Conservation (phyloP, 2,329 filamentous ascomycete species). For the Elsinoe australis region DNA sequence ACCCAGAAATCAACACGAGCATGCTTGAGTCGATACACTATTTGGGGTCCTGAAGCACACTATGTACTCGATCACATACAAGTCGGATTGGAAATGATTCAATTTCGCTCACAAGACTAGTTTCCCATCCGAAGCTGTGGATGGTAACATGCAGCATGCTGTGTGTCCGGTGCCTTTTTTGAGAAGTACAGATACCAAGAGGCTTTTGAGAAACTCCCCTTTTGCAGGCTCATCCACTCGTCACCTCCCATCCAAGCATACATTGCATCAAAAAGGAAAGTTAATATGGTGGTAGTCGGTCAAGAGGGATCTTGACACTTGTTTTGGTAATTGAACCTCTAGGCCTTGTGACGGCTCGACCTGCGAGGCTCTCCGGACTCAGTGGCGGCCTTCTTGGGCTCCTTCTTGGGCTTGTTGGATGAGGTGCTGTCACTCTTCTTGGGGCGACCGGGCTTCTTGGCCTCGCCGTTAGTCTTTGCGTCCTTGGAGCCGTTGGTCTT, state of each 20-base stretch:
- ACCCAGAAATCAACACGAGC: constrained; percentile 26
- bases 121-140: constrained; percentile 11
- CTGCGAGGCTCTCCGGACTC: constrained; percentile 42
- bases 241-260: no score
- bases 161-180: background rate
- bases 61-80: no score
- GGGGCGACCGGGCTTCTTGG: constrained; percentile 38
- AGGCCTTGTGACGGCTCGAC: constrained; percentile 35
- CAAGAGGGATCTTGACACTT: no score
- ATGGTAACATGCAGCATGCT: constrained; percentile 8
- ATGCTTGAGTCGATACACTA: constrained; percentile 6
- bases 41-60: background rate
- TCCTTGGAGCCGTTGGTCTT: constrained; percentile 32
- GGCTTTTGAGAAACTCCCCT: background rate
- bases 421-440: constrained; percentile 32
- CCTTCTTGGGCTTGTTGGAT: constrained; percentile 35
- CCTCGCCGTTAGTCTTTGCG: constrained; percentile 31
- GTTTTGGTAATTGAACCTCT: background rate
- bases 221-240: background rate
- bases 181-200: background rate
- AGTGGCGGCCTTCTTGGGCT: constrained; percentile 44
- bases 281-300: no score
- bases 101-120: constrained; percentile 10
- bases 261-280: no score
- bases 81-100: background rate